phyloP scores from a whole-genome alignment of 768 basidiomycete species.

The Termitomyces sp. region DNA sequence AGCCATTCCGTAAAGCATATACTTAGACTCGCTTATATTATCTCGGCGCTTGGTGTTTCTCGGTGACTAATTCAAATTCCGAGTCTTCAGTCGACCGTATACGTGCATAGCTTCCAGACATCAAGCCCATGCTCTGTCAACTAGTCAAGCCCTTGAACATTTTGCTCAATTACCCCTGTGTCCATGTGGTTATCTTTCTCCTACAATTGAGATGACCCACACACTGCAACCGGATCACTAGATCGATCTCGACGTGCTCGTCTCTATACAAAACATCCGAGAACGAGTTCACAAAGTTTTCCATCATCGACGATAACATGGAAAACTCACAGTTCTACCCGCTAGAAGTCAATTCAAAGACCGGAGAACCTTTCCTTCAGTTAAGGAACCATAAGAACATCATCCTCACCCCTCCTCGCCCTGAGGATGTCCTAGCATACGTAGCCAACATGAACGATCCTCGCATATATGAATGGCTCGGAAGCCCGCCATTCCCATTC shows the following conservation, averaged over 20 bases:
- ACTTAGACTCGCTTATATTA: no score
- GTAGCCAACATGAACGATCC: constrained; percentile 43
- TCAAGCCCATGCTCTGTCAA: background rate
- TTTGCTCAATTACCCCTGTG: background rate
- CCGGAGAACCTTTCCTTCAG: constrained; percentile 43
- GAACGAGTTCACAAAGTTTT: background rate
- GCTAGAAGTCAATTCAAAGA: constrained; percentile 25
- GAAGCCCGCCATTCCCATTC: constrained; percentile 52
- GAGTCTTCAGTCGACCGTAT: background rate
- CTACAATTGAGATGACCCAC: background rate
- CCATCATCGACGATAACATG: constrained; percentile 12
- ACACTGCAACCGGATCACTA: background rate
- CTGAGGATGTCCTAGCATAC: constrained; percentile 15
- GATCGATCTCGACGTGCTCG: background rate
- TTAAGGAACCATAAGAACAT: constrained; percentile 46
- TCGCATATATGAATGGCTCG: constrained; percentile 38
- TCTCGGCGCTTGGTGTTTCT: background rate
- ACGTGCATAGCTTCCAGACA: background rate
- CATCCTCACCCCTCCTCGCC: constrained; percentile 56
- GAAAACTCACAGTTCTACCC: constrained; percentile 23
- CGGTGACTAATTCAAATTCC: background rate
- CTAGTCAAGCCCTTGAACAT: background rate
- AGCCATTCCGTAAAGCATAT: no score
- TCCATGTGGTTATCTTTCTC: background rate
- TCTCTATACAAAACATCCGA: background rate